A percentile compares a stretch with the other conserved stretches of the same genome.
Evolutionary conservation across 148 eudicot species (phyloP).

Genomic region (Vaccinium myrtillus): DNA sequence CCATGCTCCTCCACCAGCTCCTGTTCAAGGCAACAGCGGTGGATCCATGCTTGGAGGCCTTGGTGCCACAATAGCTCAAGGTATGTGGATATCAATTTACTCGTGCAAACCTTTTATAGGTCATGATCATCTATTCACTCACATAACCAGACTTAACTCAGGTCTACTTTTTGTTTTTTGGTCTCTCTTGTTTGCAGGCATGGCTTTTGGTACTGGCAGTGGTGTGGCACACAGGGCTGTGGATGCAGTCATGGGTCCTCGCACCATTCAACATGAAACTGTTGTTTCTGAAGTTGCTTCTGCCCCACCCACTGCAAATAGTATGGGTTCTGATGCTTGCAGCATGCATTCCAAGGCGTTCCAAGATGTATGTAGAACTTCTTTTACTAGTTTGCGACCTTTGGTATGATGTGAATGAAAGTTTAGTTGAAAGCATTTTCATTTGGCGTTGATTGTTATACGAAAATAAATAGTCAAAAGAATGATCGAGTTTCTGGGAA

Average conservation of each 20-base stretch:
- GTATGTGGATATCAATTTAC: slow-evolving; percentile 27
- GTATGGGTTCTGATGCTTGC: slow-evolving; percentile 61
- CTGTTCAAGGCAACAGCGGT: slow-evolving; percentile 56
- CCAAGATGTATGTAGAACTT: slow-evolving; percentile 57
- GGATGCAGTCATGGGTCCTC: slow-evolving; percentile 76
- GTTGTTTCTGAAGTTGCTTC: slow-evolving; percentile 51
- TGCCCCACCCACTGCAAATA: slow-evolving; percentile 36
- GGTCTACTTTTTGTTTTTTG: neutral
- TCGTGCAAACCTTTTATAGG: neutral
- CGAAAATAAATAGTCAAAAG: neutral
- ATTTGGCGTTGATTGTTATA: neutral
- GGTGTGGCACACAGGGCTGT: slow-evolving; percentile 88
- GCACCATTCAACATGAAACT: slow-evolving; percentile 70
- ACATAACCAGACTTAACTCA: neutral
- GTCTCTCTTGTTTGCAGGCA: slow-evolving; percentile 34
- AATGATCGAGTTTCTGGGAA: neutral
- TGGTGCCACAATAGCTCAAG: slow-evolving; percentile 86
- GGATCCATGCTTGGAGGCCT: slow-evolving; percentile 66
- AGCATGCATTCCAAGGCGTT: slow-evolving; percentile 65
- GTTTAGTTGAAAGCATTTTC: neutral
- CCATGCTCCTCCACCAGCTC: slow-evolving; percentile 85
- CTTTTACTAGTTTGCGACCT: neutral
- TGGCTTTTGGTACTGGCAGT: slow-evolving; percentile 90
- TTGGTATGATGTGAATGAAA: neutral
- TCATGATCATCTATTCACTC: neutral